Base-by-base conservation (phyloP, 176 grass and related monocot species). In the Eleusine coracana region DNA sequence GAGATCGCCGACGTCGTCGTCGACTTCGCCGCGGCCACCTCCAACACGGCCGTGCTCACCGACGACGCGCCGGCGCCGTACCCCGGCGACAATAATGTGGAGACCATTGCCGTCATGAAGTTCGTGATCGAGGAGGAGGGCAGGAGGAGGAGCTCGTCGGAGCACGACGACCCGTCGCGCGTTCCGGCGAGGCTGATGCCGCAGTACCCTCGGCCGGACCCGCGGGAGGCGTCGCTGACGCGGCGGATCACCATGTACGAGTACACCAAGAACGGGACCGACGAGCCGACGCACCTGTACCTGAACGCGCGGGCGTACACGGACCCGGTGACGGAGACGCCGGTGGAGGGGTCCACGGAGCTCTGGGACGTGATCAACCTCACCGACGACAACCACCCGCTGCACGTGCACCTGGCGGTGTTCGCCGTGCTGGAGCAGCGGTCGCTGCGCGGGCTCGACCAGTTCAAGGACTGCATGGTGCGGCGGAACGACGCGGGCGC, bases 361-460 rank as follows among this genome's bases (percentile, higher is more conserved):
- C 7, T 95, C 1, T 98, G 96, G 96, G 46, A 88, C 10, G 96
- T 98, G 71, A 95, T 98, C 80, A 98, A 98, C 84, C 91, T 98
- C 34, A 98, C 96, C 5, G 85, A 93, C 6, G 96, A 98, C 78
- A 95, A 98, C 82, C 96, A 98, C 79, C 96, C 96, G 27, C 69
- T 98, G 73, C 96, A 98, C 80, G 37, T 98, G 55, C 96, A 98
- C 79, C 86, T 98, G 17, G 92, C 66, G 0, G 20, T 90, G 1
- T 90, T 98, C 87, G 11, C 66, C 9, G 84, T 82, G 56, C 82
- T 93, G 72, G 90, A 88, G 81, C 84, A 89, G 77, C 67, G 73
- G 8, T 84, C 81, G 74, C 81, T 98, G 67, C 60, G 36, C n/a
- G 82, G 77, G 39, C 62, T 74, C 9, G 88, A 95, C 59, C 48